These are phyloP conservation scores for Circinella umbellata DNA, from an alignment of 371 early-diverging fungal genomes.

Conservation along the genomic window DNA sequence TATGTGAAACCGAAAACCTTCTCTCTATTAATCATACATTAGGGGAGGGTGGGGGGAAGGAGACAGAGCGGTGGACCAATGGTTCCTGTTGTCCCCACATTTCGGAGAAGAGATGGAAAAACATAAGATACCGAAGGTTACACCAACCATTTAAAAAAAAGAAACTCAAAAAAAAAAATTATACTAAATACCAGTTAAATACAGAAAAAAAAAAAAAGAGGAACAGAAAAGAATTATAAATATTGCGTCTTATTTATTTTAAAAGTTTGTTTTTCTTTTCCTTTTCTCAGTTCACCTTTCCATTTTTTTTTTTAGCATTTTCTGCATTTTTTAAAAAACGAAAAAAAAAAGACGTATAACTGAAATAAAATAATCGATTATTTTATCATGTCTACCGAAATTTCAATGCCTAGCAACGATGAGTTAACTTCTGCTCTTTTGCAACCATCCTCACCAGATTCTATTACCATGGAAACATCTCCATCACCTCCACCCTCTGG, in stretches of 20 bases:
- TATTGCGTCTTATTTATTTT: background rate
- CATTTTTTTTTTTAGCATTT: background rate
- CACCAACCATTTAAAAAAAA: background rate
- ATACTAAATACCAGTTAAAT: too few species aligned
- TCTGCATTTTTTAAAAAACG: background rate
- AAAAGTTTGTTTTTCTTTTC: background rate
- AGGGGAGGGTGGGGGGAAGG: too few species aligned
- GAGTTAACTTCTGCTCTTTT: conserved; percentile 11
- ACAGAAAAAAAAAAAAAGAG: too few species aligned
- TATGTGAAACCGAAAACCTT: too few species aligned
- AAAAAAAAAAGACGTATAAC: too few species aligned
- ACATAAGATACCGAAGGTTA: background rate
- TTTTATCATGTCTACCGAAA: background rate
- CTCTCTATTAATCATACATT: too few species aligned
- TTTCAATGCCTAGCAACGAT: background rate
- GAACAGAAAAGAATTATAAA: background rate
- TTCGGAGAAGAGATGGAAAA: conserved; percentile 14
- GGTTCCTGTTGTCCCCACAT: conserved; percentile 7
- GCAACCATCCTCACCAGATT: background rate
- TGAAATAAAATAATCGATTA: too few species aligned
- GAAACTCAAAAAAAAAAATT: background rate
- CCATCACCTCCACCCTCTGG: background rate
- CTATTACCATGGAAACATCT: background rate
- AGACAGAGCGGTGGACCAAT: conserved; percentile 3
- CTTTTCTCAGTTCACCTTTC: background rate